phyloP scores from a whole-genome alignment of 2,329 filamentous ascomycete species.

The Aureobasidium sp. region DNA sequence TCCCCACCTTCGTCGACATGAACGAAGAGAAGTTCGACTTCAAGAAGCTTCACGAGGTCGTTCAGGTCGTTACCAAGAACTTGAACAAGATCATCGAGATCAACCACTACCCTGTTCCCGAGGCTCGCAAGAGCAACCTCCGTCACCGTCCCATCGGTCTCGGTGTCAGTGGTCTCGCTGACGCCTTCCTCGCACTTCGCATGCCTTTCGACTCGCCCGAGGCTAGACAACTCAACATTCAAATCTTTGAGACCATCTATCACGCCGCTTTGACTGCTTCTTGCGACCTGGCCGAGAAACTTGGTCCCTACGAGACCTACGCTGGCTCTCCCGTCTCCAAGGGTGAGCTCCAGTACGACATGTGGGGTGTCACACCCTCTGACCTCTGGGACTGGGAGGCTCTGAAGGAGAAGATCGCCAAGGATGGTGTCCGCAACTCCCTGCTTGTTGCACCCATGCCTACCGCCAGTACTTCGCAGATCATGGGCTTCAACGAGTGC shows the following conservation, averaged over 20 bases:
- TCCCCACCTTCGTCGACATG: slow-evolving; percentile 87
- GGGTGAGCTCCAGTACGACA: slow-evolving; percentile 94
- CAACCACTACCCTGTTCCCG: slow-evolving; percentile 95
- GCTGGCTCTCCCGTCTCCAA: slow-evolving; percentile 90
- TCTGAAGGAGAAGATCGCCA: slow-evolving; percentile 83
- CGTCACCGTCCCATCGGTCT: slow-evolving; percentile 93
- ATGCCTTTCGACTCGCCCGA: slow-evolving; percentile 96
- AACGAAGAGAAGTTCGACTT: slow-evolving; percentile 84
- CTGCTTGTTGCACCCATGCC: slow-evolving; percentile 95
- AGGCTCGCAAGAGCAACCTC: slow-evolving; percentile 94
- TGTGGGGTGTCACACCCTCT: slow-evolving; percentile 92
- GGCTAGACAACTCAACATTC: slow-evolving; percentile 87
- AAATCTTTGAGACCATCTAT: slow-evolving; percentile 99
- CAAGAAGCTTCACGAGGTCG: slow-evolving; percentile 90
- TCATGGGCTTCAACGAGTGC: slow-evolving; percentile 98
- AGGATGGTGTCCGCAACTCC: slow-evolving; percentile 92
- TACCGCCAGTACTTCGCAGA: slow-evolving; percentile 94
- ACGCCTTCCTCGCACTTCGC: slow-evolving; percentile 94
- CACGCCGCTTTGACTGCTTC: slow-evolving; percentile 90
- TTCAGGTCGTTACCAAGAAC: slow-evolving; percentile 86
- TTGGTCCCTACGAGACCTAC: slow-evolving; percentile 84
- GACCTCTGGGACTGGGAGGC: slow-evolving; percentile 94
- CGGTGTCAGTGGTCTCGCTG: slow-evolving; percentile 94
- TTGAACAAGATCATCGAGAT: slow-evolving; percentile 97
- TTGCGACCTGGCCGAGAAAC: slow-evolving; percentile 71